A percentile compares a stretch with the other conserved stretches of the same genome.
Evolutionary conservation across 768 basidiomycete genomes (phyloP).

Genomic region (Lactifluus piperatus): DNA sequence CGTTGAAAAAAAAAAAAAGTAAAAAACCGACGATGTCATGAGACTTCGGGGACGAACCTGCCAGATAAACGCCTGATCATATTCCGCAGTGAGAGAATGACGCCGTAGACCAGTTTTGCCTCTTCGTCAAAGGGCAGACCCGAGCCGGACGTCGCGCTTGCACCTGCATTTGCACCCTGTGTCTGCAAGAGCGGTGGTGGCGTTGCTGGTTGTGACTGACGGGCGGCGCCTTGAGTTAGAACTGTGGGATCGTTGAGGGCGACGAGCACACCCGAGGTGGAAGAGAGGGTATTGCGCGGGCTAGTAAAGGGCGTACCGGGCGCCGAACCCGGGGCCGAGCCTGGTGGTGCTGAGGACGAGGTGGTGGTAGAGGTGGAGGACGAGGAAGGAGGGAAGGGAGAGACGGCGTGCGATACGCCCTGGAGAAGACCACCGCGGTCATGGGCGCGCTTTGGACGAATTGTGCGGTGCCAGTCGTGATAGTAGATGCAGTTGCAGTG

Average conservation of each 20-base stretch:
- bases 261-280: conserved; percentile 59
- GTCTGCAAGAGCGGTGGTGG: conserved; percentile 32
- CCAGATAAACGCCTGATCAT: conserved; percentile 94
- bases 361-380: conserved; percentile 20
- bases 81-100: conserved; percentile 81
- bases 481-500: conserved; percentile 93
- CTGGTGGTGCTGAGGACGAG: no score
- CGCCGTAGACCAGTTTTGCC: conserved; percentile 94
- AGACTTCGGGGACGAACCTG: conserved; percentile 38
- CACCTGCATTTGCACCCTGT: conserved; percentile 18
- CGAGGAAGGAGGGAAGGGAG: conserved; percentile 20
- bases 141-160: conserved; percentile 28
- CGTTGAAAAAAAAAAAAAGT: not conserved
- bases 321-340: conserved; percentile 26
- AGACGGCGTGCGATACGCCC: conserved; percentile 69
- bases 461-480: conserved; percentile 87
- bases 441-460: conserved; percentile 59
- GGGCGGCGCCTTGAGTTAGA: no score
- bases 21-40: not conserved
- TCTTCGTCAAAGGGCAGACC: conserved; percentile 93
- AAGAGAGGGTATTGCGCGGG: conserved; percentile 59
- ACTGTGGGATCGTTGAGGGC: conserved; percentile 34
- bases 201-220: conserved; percentile 15
- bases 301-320: conserved; percentile 36
- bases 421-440: conserved; percentile 63